phyloP scores from a whole-genome alignment of 2,329 filamentous ascomycete species.

The Parastagonospora avenae region DNA sequence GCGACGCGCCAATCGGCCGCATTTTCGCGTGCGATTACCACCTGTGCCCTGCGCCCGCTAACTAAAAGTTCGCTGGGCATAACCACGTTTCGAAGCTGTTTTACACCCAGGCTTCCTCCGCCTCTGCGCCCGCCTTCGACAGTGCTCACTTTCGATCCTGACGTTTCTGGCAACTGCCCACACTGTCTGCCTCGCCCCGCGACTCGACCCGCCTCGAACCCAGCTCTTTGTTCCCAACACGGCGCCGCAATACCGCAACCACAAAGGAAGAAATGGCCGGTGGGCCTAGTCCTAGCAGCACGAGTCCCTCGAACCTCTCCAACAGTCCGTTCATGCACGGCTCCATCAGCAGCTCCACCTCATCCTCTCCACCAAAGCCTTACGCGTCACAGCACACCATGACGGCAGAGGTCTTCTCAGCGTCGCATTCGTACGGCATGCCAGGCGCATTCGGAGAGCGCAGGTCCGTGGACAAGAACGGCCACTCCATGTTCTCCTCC shows the following conservation, averaged over 20 bases:
- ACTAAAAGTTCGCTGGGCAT: slow-evolving; percentile 22
- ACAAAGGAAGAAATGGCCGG: slow-evolving; percentile 48
- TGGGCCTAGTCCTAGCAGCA: slow-evolving; percentile 50
- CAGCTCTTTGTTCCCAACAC: slow-evolving; percentile 40
- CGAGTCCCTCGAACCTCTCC: slow-evolving; percentile 47
- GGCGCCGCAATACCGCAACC: slow-evolving; percentile 29
- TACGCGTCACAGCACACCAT: slow-evolving; percentile 45
- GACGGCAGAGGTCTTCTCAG: slow-evolving; percentile 49
- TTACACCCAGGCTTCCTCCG: slow-evolving; percentile 26
- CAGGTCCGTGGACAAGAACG: slow-evolving; percentile 44
- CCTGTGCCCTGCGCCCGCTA: slow-evolving; percentile 13
- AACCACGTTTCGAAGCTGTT: slow-evolving; percentile 45
- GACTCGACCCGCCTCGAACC: slow-evolving; percentile 18
- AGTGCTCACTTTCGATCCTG: slow-evolving; percentile 20
- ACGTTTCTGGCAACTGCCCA: slow-evolving; percentile 24
- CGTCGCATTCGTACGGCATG: slow-evolving; percentile 47
- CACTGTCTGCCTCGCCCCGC: slow-evolving; percentile 25
- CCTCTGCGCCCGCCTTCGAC: slow-evolving; percentile 21
- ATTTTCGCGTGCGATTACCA: slow-evolving; percentile 20
- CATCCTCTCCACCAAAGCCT: slow-evolving; percentile 46
- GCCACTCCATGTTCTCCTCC: slow-evolving; percentile 37
- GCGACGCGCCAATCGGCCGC: slow-evolving; percentile 29
- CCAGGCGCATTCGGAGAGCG: slow-evolving; percentile 49
- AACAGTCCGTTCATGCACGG: slow-evolving; percentile 48
- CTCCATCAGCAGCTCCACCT: slow-evolving; percentile 47